Percentiles rank a stretch among this genome's conserved stretches.
Evolutionary conservation across 495 filamentous ascomycete genomes (phyloP).

Genomic region (Podospora pseudocomata): DNA sequence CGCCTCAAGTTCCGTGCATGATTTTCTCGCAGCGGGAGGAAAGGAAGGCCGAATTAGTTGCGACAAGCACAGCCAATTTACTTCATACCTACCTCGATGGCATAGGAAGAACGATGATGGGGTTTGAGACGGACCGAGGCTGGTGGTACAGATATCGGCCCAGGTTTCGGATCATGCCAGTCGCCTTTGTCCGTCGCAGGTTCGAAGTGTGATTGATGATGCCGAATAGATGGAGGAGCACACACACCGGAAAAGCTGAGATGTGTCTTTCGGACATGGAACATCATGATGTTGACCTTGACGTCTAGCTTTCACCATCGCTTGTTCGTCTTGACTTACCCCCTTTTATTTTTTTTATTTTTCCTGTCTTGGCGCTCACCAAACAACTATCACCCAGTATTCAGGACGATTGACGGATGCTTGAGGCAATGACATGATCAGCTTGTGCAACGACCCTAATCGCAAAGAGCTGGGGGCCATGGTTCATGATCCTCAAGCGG

Average conservation of each 20-base stretch:
- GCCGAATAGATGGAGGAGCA: background rate
- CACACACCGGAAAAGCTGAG: background rate
- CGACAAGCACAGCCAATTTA: background rate
- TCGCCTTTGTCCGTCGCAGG: background rate
- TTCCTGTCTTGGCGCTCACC: background rate
- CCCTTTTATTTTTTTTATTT: background rate
- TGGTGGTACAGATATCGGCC: background rate
- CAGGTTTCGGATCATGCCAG: background rate
- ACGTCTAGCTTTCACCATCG: background rate
- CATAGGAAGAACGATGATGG: background rate
- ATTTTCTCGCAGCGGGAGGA: background rate
- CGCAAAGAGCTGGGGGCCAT: too few species aligned
- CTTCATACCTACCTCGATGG: background rate
- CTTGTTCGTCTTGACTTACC: background rate
- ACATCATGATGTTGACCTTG: background rate
- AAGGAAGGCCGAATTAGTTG: background rate
- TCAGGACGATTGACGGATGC: background rate
- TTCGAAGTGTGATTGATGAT: background rate
- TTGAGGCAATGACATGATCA: background rate
- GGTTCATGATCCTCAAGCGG: background rate
- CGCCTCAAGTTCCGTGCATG: background rate
- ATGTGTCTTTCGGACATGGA: background rate
- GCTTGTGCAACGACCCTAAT: background rate
- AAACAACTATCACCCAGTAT: background rate
- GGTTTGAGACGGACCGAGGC: background rate